Percentiles rank a stretch among this genome's conserved stretches.
These are phyloP conservation scores for Phaeoacremonium minimum DNA, from an alignment of 2,329 filamentous ascomycete genomes.

Conservation along the genomic window DNA sequence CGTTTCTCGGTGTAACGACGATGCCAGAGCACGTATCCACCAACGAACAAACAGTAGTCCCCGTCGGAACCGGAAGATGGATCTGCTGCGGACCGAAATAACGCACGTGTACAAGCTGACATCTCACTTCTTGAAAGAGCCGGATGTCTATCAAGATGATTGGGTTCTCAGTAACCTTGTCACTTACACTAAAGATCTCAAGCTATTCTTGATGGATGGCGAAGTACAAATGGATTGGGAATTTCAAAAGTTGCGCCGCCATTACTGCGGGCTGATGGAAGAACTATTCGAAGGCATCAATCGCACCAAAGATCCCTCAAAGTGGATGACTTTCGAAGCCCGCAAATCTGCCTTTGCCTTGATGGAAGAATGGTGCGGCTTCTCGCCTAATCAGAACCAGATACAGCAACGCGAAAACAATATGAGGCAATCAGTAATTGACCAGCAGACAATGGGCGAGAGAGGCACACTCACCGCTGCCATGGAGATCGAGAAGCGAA, in stretches of 20 bases:
- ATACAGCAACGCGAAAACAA: constrained; percentile 79
- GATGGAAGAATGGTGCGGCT: constrained; percentile 99
- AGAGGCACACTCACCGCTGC: constrained; percentile 77
- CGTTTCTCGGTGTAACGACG: constrained; percentile 80
- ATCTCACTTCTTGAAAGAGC: constrained; percentile 77
- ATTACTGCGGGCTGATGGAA: constrained; percentile 93
- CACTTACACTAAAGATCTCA: constrained; percentile 84
- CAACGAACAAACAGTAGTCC: constrained; percentile 81
- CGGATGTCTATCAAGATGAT: constrained; percentile 77
- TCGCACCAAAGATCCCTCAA: constrained; percentile 73
- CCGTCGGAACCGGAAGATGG: constrained; percentile 76
- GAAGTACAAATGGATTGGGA: constrained; percentile 94
- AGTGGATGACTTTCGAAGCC: constrained; percentile 97
- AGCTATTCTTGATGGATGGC: constrained; percentile 89
- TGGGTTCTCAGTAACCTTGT: constrained; percentile 89
- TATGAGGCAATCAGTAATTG: constrained; percentile 80
- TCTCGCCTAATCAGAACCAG: constrained; percentile 83
- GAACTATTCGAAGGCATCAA: constrained; percentile 90
- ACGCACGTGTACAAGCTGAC: constrained; percentile 95
- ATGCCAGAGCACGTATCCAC: constrained; percentile 82
- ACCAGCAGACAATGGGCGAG: constrained; percentile 72
- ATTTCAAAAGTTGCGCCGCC: constrained; percentile 84
- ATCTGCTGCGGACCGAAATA: constrained; percentile 85
- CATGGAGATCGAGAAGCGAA: constrained; percentile 95
- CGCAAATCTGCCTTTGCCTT: constrained; percentile 91